Evolutionary conservation across 352 stramenopile species (phyloP).

Genomic region (Phytophthora litchii): DNA sequence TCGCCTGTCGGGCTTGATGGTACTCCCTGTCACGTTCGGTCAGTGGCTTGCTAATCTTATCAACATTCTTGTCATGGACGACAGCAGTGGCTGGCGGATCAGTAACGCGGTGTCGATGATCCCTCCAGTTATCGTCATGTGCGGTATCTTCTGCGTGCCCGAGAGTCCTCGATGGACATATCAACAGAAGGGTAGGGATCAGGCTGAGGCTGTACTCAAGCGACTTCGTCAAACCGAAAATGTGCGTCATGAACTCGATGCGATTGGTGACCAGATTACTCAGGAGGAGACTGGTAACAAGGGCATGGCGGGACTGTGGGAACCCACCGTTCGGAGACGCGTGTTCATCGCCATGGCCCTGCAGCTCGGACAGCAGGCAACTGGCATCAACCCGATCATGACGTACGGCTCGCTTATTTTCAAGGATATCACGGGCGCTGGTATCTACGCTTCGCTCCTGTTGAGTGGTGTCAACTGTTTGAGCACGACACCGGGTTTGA

Average conservation of each 20-base stretch:
- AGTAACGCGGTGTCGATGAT: conserved; percentile 44
- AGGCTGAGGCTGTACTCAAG: conserved; percentile 41
- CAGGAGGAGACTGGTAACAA: conserved; percentile 31
- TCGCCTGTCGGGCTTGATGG: conserved; percentile 42
- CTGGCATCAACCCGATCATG: conserved; percentile 45
- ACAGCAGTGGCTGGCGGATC: conserved; percentile 36
- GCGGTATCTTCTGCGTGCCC: conserved; percentile 35
- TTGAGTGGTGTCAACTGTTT: conserved; percentile 40
- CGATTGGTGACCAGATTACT: conserved; percentile 43
- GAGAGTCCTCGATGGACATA: conserved; percentile 41
- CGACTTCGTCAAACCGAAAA: conserved; percentile 40
- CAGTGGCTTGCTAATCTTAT: conserved; percentile 41
- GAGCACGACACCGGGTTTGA: conserved; percentile 36
- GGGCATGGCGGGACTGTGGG: conserved; percentile 34
- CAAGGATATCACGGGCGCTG: conserved; percentile 38
- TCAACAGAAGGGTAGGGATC: conserved; percentile 30
- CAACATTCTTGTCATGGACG: conserved; percentile 39
- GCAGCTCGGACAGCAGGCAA: conserved; percentile 41
- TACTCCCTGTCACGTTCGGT: conserved; percentile 32
- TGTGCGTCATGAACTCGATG: conserved; percentile 36
- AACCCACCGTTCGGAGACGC: conserved; percentile 32
- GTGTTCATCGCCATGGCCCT: conserved; percentile 40
- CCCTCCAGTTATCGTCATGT: conserved; percentile 43
- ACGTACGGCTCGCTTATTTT: conserved; percentile 39
- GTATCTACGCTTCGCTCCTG: conserved; percentile 35